Conservation (phyloP, 2,329 filamentous ascomycete genomes). For the Bisporella sp. region DNA sequence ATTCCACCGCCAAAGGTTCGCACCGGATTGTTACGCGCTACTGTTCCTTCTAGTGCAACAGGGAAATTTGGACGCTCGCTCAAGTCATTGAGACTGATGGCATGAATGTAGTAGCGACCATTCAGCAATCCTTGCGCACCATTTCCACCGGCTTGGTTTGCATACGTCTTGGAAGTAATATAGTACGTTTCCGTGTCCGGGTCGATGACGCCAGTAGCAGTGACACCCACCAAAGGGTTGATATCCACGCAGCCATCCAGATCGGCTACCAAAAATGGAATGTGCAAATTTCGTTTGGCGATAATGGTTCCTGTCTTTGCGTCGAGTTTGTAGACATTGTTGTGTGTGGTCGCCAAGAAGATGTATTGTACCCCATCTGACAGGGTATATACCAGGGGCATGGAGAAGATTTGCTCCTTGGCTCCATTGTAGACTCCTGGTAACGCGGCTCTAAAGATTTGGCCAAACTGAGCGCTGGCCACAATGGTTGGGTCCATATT, state of each 20-base stretch:
- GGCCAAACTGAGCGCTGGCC: conserved; percentile 45
- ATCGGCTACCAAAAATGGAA: conserved; percentile 40
- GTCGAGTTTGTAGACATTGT: conserved; percentile 50
- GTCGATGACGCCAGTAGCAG: conserved; percentile 14
- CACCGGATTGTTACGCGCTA: conserved; percentile 7
- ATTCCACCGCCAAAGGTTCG: conserved; percentile 13
- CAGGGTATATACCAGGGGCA: conserved; percentile 44
- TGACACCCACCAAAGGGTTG: conserved; percentile 13
- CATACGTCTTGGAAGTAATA: conserved; percentile 15
- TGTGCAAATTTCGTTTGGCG: conserved; percentile 38
- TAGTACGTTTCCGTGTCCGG: conserved; percentile 15
- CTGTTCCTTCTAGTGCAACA: conserved; percentile 9
- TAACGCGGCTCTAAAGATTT: conserved; percentile 44
- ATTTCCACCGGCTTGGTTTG: conserved; percentile 3
- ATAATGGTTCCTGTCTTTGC: conserved; percentile 47
- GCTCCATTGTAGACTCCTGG: conserved; percentile 44
- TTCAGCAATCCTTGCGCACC: conserved; percentile 5
- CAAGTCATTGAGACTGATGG: conserved; percentile 9
- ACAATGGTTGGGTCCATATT: conserved; percentile 57
- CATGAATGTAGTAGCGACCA: conserved; percentile 14
- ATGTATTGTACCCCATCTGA: conserved; percentile 43
- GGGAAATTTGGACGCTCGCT: conserved; percentile 9
- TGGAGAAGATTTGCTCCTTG: conserved; percentile 45
- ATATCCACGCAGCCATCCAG: conserved; percentile 33
- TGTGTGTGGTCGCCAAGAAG: conserved; percentile 49